A percentile compares a stretch with the other conserved stretches of the same genome.
Conservation (phyloP, 2,329 filamentous ascomycete species). For the Botryotinia globosa region DNA sequence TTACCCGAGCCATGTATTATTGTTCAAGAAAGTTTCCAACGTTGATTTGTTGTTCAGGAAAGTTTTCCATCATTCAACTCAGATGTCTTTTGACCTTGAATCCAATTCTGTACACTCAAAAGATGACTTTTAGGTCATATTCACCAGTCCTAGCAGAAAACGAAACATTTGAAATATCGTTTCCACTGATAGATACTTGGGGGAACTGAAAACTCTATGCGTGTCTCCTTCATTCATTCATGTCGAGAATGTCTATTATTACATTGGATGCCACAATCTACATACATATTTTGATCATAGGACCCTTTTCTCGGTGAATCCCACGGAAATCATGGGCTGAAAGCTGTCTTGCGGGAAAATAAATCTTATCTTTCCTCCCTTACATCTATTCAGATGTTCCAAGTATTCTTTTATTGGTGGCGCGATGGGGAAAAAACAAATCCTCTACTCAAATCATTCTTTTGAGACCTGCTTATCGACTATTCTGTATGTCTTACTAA, state of each 20-base stretch:
- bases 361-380: background rate
- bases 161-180: background rate
- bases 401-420: slow-evolving; percentile 1
- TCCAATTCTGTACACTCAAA: background rate
- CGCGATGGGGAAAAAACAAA: background rate
- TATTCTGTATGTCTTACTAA: background rate
- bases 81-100: background rate
- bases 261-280: background rate
- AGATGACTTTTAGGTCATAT: background rate
- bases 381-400: background rate
- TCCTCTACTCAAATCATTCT: background rate
- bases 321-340: too few species aligned
- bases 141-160: background rate
- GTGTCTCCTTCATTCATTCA: background rate
- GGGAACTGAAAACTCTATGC: background rate
- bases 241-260: background rate
- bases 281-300: background rate
- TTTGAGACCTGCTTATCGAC: background rate
- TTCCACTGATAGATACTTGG: background rate
- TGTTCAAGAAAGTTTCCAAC: background rate
- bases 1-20: rapidly evolving
- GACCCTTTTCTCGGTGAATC: background rate
- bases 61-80: background rate
- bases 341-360: background rate
- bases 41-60: background rate